These are phyloP conservation scores for Mallotus repandus DNA, from an alignment of 441 rosid genomes.

Conservation along the genomic window DNA sequence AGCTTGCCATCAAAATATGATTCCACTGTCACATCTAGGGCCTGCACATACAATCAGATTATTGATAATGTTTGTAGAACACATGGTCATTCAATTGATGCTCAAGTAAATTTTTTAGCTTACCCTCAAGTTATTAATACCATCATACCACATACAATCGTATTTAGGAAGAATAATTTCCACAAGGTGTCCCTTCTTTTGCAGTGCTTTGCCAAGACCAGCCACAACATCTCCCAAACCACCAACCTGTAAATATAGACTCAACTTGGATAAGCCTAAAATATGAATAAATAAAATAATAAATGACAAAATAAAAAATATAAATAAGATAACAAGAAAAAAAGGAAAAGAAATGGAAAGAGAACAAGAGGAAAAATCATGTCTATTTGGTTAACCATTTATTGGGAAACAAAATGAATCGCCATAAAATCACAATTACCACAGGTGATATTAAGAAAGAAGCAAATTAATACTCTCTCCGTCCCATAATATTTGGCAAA, in stretches of 20 bases:
- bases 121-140: constrained; percentile 73
- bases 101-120: constrained; percentile 20
- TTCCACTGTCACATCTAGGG: constrained; percentile 68
- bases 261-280: not conserved
- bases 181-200: constrained; percentile 89
- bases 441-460: not conserved
- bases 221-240: constrained; percentile 96
- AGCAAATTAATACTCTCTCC: not conserved
- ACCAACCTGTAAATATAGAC: constrained; percentile 56
- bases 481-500: no score
- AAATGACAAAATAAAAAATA: not conserved
- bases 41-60: constrained; percentile 46
- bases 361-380: not conserved
- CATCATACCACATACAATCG: constrained; percentile 92
- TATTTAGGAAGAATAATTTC: constrained; percentile 94
- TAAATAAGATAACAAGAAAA: not conserved
- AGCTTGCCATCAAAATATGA: constrained; percentile 87
- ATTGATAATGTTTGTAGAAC: constrained; percentile 5
- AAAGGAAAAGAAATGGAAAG: not conserved
- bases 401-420: not conserved
- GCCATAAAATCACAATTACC: not conserved
- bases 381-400: not conserved
- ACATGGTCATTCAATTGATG: not conserved
- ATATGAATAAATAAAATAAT: not conserved
- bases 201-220: constrained; percentile 91